phyloP scores from a whole-genome alignment of 345 rosid genomes.

The Clarkia xantiana region DNA sequence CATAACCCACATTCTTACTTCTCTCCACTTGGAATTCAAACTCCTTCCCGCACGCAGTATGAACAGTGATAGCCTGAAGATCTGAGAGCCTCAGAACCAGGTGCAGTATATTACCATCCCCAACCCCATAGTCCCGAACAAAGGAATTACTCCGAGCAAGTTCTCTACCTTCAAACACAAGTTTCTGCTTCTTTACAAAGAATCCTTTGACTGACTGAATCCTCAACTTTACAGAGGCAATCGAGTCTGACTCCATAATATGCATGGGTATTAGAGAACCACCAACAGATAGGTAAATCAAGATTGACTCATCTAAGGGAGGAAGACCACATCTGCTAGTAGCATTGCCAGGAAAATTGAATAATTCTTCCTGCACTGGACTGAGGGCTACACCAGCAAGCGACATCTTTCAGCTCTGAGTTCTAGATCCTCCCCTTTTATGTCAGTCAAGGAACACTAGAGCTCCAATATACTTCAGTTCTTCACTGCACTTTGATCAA shows the following conservation, averaged over 20 bases:
- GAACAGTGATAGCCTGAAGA: constrained; percentile 50
- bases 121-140: constrained; percentile 39
- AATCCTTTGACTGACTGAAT: constrained; percentile 54
- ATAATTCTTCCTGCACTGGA: constrained; percentile 35
- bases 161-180: constrained; percentile 52
- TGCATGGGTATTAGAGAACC: constrained; percentile 49
- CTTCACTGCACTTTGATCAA: background rate
- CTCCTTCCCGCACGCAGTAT: constrained; percentile 50
- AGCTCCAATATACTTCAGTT: background rate
- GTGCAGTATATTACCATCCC: constrained; percentile 52
- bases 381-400: constrained; percentile 44
- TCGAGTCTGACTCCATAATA: constrained; percentile 53
- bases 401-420: constrained; percentile 28
- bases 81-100: constrained; percentile 53
- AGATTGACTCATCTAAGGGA: constrained; percentile 27
- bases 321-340: constrained; percentile 14
- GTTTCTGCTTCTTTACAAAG: constrained; percentile 51
- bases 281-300: constrained; percentile 40
- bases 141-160: constrained; percentile 34
- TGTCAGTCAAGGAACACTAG: background rate
- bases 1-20: constrained; percentile 54
- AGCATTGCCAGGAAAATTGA: constrained; percentile 21
- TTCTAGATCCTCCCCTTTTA: constrained; percentile 5
- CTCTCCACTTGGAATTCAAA: constrained; percentile 45
- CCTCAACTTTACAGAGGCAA: constrained; percentile 68